Base-by-base conservation (phyloP, 352 stramenopile species). In the Pythium angustatum region DNA sequence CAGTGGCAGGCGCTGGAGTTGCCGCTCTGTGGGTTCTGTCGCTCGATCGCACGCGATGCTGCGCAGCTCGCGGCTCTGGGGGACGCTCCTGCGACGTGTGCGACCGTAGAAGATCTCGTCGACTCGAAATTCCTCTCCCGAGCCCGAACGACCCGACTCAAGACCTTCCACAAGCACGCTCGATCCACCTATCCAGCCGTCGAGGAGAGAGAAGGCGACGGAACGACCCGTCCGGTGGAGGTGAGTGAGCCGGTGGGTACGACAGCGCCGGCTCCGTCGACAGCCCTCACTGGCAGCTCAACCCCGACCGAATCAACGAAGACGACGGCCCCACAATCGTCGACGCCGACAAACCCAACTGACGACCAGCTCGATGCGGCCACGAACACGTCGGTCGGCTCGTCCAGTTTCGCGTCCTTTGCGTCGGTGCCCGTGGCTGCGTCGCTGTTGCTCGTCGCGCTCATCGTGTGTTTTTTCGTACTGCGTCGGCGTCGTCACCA, bases 21-120 rank as follows among this genome's bases (percentile, higher is more conserved):
- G 19, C 68, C 68, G 24, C 53, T 40, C 12, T 75, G 68, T 43
- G 62, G 62, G 11, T 38, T 75, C 26, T 75, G 68, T 38, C 33
- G 51, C 22, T 44, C 45, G 14, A 28, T 68, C 11, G 58, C 45
- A 38, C 55, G 62, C 6, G 51, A 52, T 22, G 26, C 22, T 2
- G 41, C 36, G 0, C 30, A 63, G 28, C 24, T 58, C 3, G 31
- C 51, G 5, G 14, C 10, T 3, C 22, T 50, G 6, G 43, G 15
- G 3, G n/a, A 52, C 26, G 55, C 54, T 34, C 15, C 43, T 6
- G 2, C 58, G n/a, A 12, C 28, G 5, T 75, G 68, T 48, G 14
- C 30, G 31, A n/a, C 57, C 0, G 47, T 75, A 3, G 33, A 53
- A 2, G 68, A 75, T 40, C 62, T 75, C n/a, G 52, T 75, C 1